Conservation (phyloP, 352 stramenopile genomes). For the Globisporangium spinosum region DNA sequence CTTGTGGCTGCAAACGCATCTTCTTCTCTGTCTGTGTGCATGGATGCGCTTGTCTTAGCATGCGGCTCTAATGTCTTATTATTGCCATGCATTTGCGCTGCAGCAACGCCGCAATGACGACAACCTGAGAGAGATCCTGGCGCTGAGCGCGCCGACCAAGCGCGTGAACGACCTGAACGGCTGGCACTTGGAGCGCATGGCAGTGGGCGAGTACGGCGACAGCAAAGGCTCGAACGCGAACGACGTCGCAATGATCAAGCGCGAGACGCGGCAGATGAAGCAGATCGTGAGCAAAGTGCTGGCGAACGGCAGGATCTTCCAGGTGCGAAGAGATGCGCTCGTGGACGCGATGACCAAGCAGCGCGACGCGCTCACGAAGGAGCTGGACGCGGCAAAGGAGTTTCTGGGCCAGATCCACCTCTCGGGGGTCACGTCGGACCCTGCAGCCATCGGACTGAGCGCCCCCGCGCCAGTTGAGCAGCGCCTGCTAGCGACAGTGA, state of each 20-base stretch:
- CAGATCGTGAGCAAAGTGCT: slow-evolving; percentile 55
- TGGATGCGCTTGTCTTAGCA: not conserved
- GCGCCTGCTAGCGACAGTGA: slow-evolving; percentile 55
- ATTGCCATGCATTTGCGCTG: not conserved
- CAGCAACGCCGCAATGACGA: slow-evolving; percentile 78
- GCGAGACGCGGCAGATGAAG: slow-evolving; percentile 54
- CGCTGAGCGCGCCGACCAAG: slow-evolving; percentile 53
- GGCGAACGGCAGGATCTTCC: slow-evolving; percentile 46
- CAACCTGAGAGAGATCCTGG: slow-evolving; percentile 71
- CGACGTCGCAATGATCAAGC: slow-evolving; percentile 60
- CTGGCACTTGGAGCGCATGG: slow-evolving; percentile 83
- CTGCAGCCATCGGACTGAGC: slow-evolving; percentile 40
- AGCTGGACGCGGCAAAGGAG: slow-evolving; percentile 66
- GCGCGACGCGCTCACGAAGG: slow-evolving; percentile 52
- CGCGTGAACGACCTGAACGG: slow-evolving; percentile 62
- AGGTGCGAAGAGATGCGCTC: slow-evolving; percentile 52
- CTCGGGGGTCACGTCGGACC: slow-evolving; percentile 30
- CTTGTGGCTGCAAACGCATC: slow-evolving; percentile 4
- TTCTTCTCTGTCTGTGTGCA: slow-evolving; percentile 1
- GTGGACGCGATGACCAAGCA: slow-evolving; percentile 69
- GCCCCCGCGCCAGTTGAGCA: slow-evolving; percentile 60
- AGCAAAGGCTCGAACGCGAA: slow-evolving; percentile 21
- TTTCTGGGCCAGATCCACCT: slow-evolving; percentile 71
- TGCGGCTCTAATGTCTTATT: not conserved
- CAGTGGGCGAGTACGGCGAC: slow-evolving; percentile 63